Evolutionary conservation across 805 yeast species (phyloP).

Genomic region (Wickerhamiella musiphila): DNA sequence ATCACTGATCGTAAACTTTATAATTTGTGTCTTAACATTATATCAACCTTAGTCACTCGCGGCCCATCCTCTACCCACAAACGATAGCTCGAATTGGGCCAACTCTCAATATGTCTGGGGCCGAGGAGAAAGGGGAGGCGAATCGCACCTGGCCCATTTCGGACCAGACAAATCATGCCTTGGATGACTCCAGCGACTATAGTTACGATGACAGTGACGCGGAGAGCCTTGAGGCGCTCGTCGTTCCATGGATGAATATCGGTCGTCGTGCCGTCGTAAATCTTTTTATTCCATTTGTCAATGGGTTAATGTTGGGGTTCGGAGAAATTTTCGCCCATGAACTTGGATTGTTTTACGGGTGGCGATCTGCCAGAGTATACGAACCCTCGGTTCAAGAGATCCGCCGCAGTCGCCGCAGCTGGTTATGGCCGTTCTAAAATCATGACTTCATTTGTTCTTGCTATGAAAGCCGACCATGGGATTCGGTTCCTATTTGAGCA

Average conservation of each 20-base stretch:
- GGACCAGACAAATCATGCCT: too few species aligned
- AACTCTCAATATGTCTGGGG: too few species aligned
- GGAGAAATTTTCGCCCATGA: conserved; percentile 94
- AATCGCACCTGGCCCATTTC: too few species aligned
- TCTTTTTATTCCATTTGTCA: conserved; percentile 67
- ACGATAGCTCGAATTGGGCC: too few species aligned
- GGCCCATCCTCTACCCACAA: too few species aligned
- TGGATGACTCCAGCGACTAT: too few species aligned
- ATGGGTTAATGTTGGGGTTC: conserved; percentile 90
- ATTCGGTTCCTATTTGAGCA: background rate
- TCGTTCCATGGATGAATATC: conserved; percentile 9
- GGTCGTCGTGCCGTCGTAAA: conserved; percentile 33
- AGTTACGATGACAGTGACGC: conserved; percentile 1
- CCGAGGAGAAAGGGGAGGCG: too few species aligned
- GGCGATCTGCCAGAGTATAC: conserved; percentile 28
- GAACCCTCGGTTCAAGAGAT: conserved; percentile 9
- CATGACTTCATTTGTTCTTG: conserved; percentile 1
- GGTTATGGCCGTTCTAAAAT: conserved; percentile 8
- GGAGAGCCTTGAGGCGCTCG: conserved; percentile 2
- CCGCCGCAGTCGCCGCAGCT: conserved; percentile 10
- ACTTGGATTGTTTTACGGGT: conserved; percentile 61
- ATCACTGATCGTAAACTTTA: too few species aligned
- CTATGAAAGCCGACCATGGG: background rate
- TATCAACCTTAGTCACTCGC: too few species aligned
- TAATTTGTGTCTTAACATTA: too few species aligned